Evolutionary conservation across 2,329 filamentous ascomycete species (phyloP), one percentile per base, ranked within the genome.

Genomic region (Triangularia setosa): DNA sequence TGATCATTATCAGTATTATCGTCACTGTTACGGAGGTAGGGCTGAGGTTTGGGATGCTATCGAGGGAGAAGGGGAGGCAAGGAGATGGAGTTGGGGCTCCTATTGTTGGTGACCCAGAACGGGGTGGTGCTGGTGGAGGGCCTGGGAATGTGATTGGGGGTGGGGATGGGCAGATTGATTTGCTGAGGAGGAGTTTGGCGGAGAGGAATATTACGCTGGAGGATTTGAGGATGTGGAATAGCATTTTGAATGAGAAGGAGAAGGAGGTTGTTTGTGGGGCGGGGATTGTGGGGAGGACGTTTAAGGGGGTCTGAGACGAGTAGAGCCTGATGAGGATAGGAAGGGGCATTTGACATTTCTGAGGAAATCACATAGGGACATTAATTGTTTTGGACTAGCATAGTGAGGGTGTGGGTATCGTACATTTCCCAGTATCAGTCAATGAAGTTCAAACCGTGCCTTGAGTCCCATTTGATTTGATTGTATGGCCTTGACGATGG

Each of bases 11-110:
- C 69, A 94, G 90, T 74, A 98, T 99, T 72, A 81, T 93, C 60
- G 92, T 99, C 61, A 98, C 95, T 1, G 90, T 92, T 59, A 89
- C 90, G 3, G 95, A 99, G 78, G 94, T 98, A 8, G 87, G 90
- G 62, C 80, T 99, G 59, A 85, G 95, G 6, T 98, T 98, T 73
- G 88, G 83, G 27, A 90, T 97, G 61, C 79, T 97, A 66, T 76
- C 77, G 21, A 79, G 76, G 69, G 76, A 78, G 54, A 80, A 78
- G 52, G 63, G 63, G 1, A 61, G 61, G 55, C 40, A 48, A 14
- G 40, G 40, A 9, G 59, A 63, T 18, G 68, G 64, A 9, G 61
- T 52, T 1, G 58, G 54, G 21, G 21, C 24, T 48, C 58, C 58
- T n/a, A 44, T 48, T 48, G 33, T 23, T 35, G 30, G 30, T 14